Evolutionary conservation across 2,329 filamentous ascomycete genomes (phyloP), one percentile per base, ranked within the genome.

Genomic region (Delphinella strobiligena): DNA sequence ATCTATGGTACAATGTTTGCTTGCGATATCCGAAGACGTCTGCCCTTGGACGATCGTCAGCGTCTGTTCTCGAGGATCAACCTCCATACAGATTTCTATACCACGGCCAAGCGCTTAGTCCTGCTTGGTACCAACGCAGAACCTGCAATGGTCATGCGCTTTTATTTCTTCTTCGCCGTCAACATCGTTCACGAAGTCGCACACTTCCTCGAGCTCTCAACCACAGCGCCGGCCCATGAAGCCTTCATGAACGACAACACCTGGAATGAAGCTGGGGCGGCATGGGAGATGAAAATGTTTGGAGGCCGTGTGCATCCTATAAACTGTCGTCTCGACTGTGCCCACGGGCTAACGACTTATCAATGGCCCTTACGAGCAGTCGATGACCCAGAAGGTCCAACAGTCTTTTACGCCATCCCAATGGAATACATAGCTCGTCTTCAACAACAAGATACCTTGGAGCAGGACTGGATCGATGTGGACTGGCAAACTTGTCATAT

Each of bases 1-100:
- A 55, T 54, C 54, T 2, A 43, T 60, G 16, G 57, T 61, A 9
- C 52, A 54, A 30, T 58, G 61, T 39, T 60, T 58, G 45, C 58
- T 58, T 44, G 55, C 57, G 30, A 56, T 55, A 0, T 36, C 56
- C 9, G 56, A 55, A 31, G 47, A 58, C 12, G 51, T 54, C 24
- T 48, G 10, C 3, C 31, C 17, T 16, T 33, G 14, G 31, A 33
- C 14, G 9, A 11, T 9, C 14, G 54, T 33, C 59, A 58, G 30
- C 59, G 57, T 37, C 59, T 58, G 31, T 56, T 52, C 4, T 56
- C 54, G 40, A 50, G 54, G n/a, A 60, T 62, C 19, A 58, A 58
- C 37, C 45, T 62, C 2, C 58, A 61, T 38, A 55, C 58, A 4
- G 59, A 61, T 40, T 61, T 62, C 37, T 61, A 61, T 34, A 61